These are phyloP conservation scores for Lagenaria siceraria DNA, from an alignment of 306 rosid species.

Conservation along the genomic window DNA sequence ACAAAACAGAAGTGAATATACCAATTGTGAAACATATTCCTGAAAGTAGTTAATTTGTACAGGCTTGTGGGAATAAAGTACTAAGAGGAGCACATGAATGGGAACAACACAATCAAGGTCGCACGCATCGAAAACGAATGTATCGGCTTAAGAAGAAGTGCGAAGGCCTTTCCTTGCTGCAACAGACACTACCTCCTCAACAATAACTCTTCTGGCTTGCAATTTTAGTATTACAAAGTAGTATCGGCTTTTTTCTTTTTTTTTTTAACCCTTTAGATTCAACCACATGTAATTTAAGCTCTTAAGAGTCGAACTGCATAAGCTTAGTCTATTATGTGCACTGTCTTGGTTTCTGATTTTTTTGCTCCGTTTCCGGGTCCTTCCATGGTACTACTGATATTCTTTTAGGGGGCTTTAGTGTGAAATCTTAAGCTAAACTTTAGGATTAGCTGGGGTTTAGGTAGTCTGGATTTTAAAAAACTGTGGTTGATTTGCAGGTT, in stretches of 20 bases:
- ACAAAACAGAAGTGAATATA: background rate
- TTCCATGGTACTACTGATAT: background rate
- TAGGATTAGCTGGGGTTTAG: too few species aligned
- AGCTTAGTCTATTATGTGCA: background rate
- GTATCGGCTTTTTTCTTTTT: background rate
- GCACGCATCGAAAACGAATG: slow-evolving; percentile 67
- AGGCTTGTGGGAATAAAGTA: slow-evolving; percentile 78
- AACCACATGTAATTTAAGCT: background rate
- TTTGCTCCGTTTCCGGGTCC: background rate
- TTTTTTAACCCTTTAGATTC: background rate
- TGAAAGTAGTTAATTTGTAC: slow-evolving; percentile 1
- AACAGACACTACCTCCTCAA: slow-evolving; percentile 12
- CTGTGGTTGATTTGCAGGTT: too few species aligned
- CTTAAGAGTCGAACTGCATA: background rate
- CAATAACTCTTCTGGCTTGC: background rate
- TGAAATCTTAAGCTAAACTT: too few species aligned
- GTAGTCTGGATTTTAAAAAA: too few species aligned
- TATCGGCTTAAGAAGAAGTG: slow-evolving; percentile 42
- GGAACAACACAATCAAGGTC: slow-evolving; percentile 79
- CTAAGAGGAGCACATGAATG: slow-evolving; percentile 84
- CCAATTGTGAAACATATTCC: background rate
- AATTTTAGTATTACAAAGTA: background rate
- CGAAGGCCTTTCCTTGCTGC: slow-evolving; percentile 7
- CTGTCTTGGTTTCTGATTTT: background rate
- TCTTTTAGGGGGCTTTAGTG: too few species aligned